Base-by-base conservation (phyloP, 371 early-diverging fungal genomes). In the Mortierella sp. region DNA sequence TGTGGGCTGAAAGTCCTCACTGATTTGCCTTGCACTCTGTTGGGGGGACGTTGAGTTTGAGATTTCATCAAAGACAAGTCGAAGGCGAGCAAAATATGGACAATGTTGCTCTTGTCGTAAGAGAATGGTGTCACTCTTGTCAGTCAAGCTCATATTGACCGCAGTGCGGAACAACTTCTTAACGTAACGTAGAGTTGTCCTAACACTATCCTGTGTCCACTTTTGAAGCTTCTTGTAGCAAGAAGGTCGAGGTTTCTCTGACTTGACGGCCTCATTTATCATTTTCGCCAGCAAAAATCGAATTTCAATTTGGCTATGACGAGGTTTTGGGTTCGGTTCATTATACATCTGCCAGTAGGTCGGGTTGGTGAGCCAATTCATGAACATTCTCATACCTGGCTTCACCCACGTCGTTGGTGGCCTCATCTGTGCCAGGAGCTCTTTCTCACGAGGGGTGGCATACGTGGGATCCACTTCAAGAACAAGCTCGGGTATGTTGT, bases 331-430 rank as follows among this genome's bases (percentile, higher is more conserved):
- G 26, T 37, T 37, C 37, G 60, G n/a, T 29, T 68, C 55, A n/a
- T 61, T 61, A 9, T 46, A 52, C 43, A 68, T 18, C 46, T 61
- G 55, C 9, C 15, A 15, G 47, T 68, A 56, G 57, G 47, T 56
- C 4, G 69, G 62, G 46, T 68, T 25, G 6, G 51, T 68, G 14
- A 62, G 11, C 62, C 69, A 68, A 50, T 68, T 62, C 47, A 68
- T 55, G 56, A 68, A 62, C 2, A 57, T 62, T 15, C 18, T 25
- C 68, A 62, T 68, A 44, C 68, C 62, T 45, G 45, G 23, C 26
- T 64, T 55, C 16, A 7, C 4, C 57, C 64, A 64, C 37, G 37
- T 37, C 37, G 37, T 5, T 9, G 37, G 5, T 3, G 37, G 5
- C 9, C 37, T 37, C 37, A 37, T 37, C 3, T 37, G 5, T 5